phyloP scores from a whole-genome alignment of 306 rosid genomes.

The Sophora flavescens region DNA sequence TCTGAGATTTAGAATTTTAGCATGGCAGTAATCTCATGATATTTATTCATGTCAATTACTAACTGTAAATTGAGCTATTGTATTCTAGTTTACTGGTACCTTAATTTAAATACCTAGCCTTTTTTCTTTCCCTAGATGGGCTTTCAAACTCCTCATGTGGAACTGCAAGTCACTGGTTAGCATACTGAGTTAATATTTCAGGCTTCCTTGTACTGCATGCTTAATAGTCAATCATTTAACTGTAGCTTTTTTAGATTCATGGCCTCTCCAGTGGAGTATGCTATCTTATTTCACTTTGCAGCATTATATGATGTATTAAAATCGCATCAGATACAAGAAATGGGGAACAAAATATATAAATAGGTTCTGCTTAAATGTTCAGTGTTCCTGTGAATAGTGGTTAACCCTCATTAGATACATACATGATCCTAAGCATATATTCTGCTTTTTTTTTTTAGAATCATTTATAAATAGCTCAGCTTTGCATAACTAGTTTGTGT shows the following conservation, averaged over 20 bases:
- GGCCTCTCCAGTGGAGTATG: neutral
- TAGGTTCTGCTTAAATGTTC: slow-evolving; percentile 26
- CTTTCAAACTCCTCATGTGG: neutral
- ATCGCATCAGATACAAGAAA: neutral
- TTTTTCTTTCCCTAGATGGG: neutral
- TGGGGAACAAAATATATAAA: neutral
- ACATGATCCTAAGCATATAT: slow-evolving; percentile 14
- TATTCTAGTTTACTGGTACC: neutral
- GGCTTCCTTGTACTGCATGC: neutral
- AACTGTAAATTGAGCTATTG: neutral
- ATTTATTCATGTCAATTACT: neutral
- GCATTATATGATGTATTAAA: neutral
- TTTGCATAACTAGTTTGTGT: slow-evolving; percentile 36
- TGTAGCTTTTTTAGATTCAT: neutral
- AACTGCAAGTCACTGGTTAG: neutral
- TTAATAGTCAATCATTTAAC: neutral
- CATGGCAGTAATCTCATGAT: slow-evolving; percentile 17
- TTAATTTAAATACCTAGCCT: neutral
- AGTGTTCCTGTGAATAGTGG: slow-evolving; percentile 16
- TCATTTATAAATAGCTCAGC: slow-evolving; percentile 25
- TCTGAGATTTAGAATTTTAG: neutral
- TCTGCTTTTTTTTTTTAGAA: slow-evolving; percentile 5
- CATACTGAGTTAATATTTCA: neutral
- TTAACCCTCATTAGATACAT: slow-evolving; percentile 18
- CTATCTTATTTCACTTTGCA: neutral